These are phyloP conservation scores for Huntiella omanensis DNA, from an alignment of 2,329 filamentous ascomycete genomes.

Conservation along the genomic window DNA sequence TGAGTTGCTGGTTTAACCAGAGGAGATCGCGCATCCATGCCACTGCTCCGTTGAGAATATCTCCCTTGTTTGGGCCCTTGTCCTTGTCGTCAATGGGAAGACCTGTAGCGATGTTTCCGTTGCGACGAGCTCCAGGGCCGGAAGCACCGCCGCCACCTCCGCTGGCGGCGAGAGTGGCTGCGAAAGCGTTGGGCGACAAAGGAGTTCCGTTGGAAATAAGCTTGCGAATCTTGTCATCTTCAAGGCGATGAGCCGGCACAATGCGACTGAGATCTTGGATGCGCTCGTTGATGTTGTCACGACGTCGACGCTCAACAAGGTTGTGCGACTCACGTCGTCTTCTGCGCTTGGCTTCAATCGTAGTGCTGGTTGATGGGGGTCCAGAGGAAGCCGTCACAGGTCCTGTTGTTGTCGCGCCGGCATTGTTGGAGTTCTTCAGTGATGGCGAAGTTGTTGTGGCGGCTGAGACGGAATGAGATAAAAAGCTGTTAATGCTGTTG, in stretches of 20 bases:
- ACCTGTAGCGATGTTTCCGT: conserved; percentile 76
- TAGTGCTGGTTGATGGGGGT: background rate
- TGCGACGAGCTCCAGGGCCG: conserved; percentile 61
- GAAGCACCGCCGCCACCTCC: conserved; percentile 71
- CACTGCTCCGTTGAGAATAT: conserved; percentile 91
- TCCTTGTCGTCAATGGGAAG: conserved; percentile 93
- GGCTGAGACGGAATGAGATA: conserved; percentile 53
- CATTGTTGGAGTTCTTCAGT: conserved; percentile 29
- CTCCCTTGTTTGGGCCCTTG: conserved; percentile 96
- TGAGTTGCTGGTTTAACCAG: conserved; percentile 87
- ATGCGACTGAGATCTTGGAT: conserved; percentile 93
- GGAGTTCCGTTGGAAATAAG: conserved; percentile 84
- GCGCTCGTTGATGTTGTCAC: conserved; percentile 96
- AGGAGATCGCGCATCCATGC: conserved; percentile 95
- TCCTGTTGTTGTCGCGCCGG: conserved; percentile 54
- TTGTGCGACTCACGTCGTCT: conserved; percentile 89
- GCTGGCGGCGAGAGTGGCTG: conserved; percentile 67
- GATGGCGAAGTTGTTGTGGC: conserved; percentile 73
- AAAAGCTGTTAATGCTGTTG: conserved; percentile 70
- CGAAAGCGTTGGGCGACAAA: conserved; percentile 72
- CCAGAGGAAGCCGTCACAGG: conserved; percentile 23
- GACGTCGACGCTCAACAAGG: conserved; percentile 77
- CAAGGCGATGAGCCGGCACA: conserved; percentile 76
- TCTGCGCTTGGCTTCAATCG: conserved; percentile 45
- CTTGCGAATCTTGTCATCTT: conserved; percentile 94